Percentiles rank a stretch among this genome's conserved stretches.
Conservation (phyloP, 345 rosid genomes). For the Linum usitatissimum region DNA sequence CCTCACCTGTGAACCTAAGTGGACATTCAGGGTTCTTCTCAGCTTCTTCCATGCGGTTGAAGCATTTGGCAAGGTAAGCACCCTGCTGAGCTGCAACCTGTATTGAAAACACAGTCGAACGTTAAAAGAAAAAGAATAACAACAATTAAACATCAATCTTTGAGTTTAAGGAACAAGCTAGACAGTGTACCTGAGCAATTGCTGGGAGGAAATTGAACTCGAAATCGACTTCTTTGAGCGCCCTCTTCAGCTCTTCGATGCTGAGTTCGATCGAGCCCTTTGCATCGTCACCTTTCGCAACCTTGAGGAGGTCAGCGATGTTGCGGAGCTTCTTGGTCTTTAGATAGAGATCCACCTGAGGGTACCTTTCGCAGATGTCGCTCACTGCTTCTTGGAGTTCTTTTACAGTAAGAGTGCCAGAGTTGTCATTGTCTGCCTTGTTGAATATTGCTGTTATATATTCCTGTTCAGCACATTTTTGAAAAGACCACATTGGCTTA, state of each 20-base stretch:
- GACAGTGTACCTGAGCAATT: conserved; percentile 66
- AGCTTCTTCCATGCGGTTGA: conserved; percentile 83
- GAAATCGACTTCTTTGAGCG: conserved; percentile 76
- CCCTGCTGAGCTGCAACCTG: conserved; percentile 99
- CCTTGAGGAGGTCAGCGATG: conserved; percentile 56
- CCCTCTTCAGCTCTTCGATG: conserved; percentile 68
- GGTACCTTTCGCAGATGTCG: conserved; percentile 80
- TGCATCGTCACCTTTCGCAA: conserved; percentile 42
- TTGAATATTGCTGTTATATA: conserved; percentile 64
- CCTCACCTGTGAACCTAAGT: conserved; percentile 75
- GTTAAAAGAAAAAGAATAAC: background rate
- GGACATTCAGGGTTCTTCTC: conserved; percentile 92
- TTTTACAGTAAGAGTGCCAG: conserved; percentile 71
- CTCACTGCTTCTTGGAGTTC: conserved; percentile 67
- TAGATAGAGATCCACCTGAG: conserved; percentile 81
- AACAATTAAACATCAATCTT: background rate
- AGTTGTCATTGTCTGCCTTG: conserved; percentile 86
- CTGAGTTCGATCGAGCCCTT: conserved; percentile 56
- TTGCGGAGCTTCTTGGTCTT: conserved; percentile 57
- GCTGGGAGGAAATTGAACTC: conserved; percentile 92
- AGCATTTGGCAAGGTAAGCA: conserved; percentile 78
- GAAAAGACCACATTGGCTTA: no score
- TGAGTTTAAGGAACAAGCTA: background rate
- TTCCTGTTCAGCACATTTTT: conserved; percentile 33
- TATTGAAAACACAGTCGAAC: background rate